phyloP scores from a whole-genome alignment of 805 yeast species.

The Kodamaea leandrae region DNA sequence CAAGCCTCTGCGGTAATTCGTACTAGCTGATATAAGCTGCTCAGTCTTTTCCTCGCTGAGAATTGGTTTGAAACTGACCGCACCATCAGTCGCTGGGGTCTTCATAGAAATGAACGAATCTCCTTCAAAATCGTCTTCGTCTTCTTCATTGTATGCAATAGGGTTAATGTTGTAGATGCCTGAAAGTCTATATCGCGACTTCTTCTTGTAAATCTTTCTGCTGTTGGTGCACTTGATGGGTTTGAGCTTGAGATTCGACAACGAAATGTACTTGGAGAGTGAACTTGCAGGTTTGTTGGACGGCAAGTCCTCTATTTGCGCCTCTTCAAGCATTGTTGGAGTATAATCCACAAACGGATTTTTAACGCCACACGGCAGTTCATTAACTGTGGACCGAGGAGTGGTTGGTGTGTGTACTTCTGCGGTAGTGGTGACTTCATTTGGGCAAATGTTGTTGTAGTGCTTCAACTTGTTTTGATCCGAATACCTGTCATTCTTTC shows the following conservation, averaged over 20 bases:
- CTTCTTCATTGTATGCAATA: slow-evolving; percentile 16
- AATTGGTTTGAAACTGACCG: background rate
- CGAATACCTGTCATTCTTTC: slow-evolving; percentile 12
- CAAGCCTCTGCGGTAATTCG: background rate
- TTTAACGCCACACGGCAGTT: background rate
- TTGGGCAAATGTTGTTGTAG: no score
- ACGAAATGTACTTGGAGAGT: slow-evolving; percentile 19
- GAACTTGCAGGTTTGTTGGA: background rate
- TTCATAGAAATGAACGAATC: slow-evolving; percentile 2
- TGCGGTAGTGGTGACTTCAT: background rate
- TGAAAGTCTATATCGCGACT: slow-evolving; percentile 40
- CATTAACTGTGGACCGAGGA: no score
- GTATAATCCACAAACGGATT: slow-evolving; percentile 5
- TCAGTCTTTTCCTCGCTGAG: background rate
- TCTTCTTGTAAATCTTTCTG: slow-evolving; percentile 36
- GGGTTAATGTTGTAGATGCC: slow-evolving; percentile 39
- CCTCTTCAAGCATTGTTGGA: background rate
- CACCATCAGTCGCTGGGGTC: slow-evolving; percentile 2
- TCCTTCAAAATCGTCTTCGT: background rate
- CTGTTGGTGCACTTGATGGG: slow-evolving; percentile 36
- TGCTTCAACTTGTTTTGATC: background rate
- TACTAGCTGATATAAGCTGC: background rate
- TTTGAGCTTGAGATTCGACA: slow-evolving; percentile 36
- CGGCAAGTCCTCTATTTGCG: background rate
- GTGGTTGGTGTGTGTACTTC: no score